phyloP scores from a whole-genome alignment of 1,139 yeast species.

The Pichia sp. region DNA sequence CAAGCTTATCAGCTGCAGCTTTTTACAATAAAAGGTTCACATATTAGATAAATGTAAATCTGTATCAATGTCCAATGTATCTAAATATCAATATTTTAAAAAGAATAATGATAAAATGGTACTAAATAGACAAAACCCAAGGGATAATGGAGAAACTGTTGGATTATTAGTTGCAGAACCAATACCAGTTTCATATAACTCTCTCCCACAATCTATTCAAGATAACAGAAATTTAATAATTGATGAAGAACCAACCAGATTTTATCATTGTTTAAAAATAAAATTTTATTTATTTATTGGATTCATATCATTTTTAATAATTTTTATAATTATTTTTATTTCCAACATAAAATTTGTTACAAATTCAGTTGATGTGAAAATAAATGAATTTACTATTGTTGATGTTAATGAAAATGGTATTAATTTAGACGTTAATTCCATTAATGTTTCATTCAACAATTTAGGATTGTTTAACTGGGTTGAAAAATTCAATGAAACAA shows the following conservation, averaged over 20 bases:
- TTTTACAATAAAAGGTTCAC: too few relatives aligned
- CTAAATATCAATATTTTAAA: background rate
- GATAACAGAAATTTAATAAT: constrained; percentile 1
- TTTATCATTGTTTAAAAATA: background rate
- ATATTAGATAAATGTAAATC: too few relatives aligned
- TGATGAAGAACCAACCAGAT: constrained; percentile 6
- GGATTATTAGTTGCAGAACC: constrained; percentile 6
- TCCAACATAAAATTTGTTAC: background rate
- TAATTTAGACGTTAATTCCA: background rate
- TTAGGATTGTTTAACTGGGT: constrained; percentile 6
- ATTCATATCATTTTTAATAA: background rate
- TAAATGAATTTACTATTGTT: background rate
- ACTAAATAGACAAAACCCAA: background rate
- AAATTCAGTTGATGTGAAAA: background rate
- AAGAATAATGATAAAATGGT: background rate
- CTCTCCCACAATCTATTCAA: constrained; percentile 1
- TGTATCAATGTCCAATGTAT: background rate
- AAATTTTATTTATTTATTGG: background rate
- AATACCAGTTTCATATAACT: constrained; percentile 2
- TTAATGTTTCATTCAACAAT: background rate
- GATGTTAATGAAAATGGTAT: background rate
- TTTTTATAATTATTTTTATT: background rate
- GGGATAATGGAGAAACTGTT: background rate
- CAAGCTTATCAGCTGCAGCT: background rate
- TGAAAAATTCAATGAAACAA: constrained; percentile 1